Evolutionary conservation across 1,284 basidiomycete genomes (phyloP), one percentile per base, ranked within the genome.

Genomic region (Laetiporus sulphureus): DNA sequence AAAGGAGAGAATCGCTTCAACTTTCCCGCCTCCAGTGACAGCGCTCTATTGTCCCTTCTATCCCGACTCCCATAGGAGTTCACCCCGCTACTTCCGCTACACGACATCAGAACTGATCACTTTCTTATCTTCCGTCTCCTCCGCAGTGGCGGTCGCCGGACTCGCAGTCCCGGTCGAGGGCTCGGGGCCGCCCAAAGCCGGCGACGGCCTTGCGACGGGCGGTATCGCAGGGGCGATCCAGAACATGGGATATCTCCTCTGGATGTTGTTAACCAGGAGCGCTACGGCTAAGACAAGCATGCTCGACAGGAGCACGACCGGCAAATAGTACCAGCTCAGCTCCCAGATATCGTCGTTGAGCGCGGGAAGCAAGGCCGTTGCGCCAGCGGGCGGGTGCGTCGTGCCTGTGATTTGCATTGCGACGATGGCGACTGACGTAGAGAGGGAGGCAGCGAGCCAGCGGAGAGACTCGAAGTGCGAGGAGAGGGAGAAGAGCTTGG

Each of bases 311-410:
- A 83, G 62, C 13, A 83, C 57, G 30, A 79, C 66, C 15, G 75
- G 75, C n/a, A 83, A 58, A 47, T 74, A 75, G 36, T 74, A 73
- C 81, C 79, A 83, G 13, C 73, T 73, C 38, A 82, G 58, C 8
- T 55, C 50, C 11, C 73, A 59, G 16, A 75, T 61, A 2, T 70
- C 61, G 2, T 64, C 54, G 47, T 70, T 69, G 12, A 73, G 60
- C 2, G 72, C 68, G n/a, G 77, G 73, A 2, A 69, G 58, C 43
- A 68, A 59, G 11, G 69, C 66, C 2, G 65, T 73, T 44, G 64
- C 64, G 53, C 77, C 81, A 29, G 73, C 79, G 5, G 81, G 80
- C 4, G 79, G 80, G 55, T 83, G 79, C 1, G 71, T 71, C 0
- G 75, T 77, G 1, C 63, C 62, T 1, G 77, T 77, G 23, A 80